Base-by-base conservation (phyloP, 371 early-diverging fungal genomes). In the Apophysomyces trapeziformis region DNA sequence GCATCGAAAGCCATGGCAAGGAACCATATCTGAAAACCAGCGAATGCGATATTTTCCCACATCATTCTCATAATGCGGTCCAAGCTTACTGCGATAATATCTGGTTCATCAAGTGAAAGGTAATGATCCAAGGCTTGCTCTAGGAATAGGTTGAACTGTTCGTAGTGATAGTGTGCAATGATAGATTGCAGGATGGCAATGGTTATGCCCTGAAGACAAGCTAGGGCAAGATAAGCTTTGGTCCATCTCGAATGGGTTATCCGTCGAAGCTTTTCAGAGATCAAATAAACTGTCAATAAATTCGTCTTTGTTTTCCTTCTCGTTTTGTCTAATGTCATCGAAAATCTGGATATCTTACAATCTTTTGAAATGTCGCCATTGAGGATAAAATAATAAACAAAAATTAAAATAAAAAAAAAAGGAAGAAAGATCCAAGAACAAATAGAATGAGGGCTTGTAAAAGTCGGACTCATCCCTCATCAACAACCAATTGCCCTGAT, bases 21-120 rank as follows among this genome's bases (percentile, higher is more conserved):
- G 57, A 78, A 78, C 80, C 80, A 83, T 6, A 68, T 39, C 57
- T 83, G 83, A 54, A 78, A 78, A 0, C 76, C 76, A 45, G 73
- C 68, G 61, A 83, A 80, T 2, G 80, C 79, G 36, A 83, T 68
- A 35, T 83, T 80, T 64, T 83, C 83, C 79, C 79, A 80, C 45
- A 74, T 80, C 57, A 78, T 77, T 39, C 77, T 73, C 8, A 57
- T 66, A 7, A 83, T 59, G 44, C 83, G 63, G 9, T 68, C 71
- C 11, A 66, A 39, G 4, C 79, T 79, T 35, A 37, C 26, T 14
- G 73, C 60, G 4, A 46, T 57, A 14, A 65, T 61, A 12, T 60
- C 32, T 12, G 26, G 18, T 16, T 9, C 41, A 37, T 44, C 38
- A 26, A 26, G 32, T 26, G 32, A 26, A 2, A 26, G 2, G 32